Evolutionary conservation across 2,329 filamentous ascomycete species (phyloP).

Genomic region (Zymoseptoria pseudotritici): DNA sequence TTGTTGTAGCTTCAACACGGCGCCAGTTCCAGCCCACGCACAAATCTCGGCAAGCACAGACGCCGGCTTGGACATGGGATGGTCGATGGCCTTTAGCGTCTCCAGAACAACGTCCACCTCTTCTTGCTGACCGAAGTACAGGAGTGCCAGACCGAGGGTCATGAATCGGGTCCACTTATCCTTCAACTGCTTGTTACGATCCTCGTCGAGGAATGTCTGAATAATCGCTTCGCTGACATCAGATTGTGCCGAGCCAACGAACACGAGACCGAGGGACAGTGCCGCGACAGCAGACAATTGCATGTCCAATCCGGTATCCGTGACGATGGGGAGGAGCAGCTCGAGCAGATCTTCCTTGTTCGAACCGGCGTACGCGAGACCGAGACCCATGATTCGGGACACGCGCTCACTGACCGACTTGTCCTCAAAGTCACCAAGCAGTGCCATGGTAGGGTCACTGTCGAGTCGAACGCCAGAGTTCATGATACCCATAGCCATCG

Average conservation of each 20-base stretch:
- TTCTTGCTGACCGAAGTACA: conserved; percentile 95
- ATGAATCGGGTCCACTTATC: conserved; percentile 99
- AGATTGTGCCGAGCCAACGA: conserved; percentile 84
- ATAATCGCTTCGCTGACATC: conserved; percentile 90
- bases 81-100: conserved; percentile 92
- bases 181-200: conserved; percentile 80
- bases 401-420: conserved; percentile 72
- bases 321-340: conserved; percentile 76
- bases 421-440: conserved; percentile 74
- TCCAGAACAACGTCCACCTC: conserved; percentile 98
- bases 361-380: conserved; percentile 87
- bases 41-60: conserved; percentile 92
- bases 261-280: conserved; percentile 79
- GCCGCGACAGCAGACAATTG: conserved; percentile 95
- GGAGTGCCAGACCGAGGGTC: conserved; percentile 80
- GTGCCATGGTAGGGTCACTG: conserved; percentile 79
- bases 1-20: conserved; percentile 94
- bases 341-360: conserved; percentile 87
- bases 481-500: conserved; percentile 90
- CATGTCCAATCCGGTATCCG: conserved; percentile 79
- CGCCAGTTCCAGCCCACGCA: conserved; percentile 94
- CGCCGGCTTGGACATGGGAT: conserved; percentile 94
- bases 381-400: conserved; percentile 90
- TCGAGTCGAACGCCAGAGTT: conserved; percentile 87
- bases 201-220: conserved; percentile 86